Evolutionary conservation across 108 stramenopile species (phyloP), one percentile per base, ranked within the genome.

Genomic region (Pseudonitzschia pungens): DNA sequence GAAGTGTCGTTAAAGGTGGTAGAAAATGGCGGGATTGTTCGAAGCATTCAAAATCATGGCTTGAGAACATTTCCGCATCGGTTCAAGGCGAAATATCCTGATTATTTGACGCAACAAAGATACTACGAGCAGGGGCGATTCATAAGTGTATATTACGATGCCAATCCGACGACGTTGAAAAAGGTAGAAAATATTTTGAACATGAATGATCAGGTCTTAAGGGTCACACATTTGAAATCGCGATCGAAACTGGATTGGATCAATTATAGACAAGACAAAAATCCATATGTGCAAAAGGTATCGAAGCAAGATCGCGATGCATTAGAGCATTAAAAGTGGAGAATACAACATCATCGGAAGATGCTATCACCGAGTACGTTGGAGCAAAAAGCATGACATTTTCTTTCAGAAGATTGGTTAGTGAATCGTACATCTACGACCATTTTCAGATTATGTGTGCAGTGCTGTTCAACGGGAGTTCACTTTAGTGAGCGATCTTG

Each of bases 71-170:
- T 95, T 7, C 94, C 94, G 28, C 89, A 92, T 73, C 79, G 92
- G 10, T 92, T 93, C 74, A 85, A 90, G 63, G 88, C 94, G 60
- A 87, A 85, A 70, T 87, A 90, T 70, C 73, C 92, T 15, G 94
- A 95, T 65, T 70, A 43, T 59, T 70, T 73, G 29, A 79, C 85
- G 14, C 92, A 92, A 21, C 84, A 87, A 77, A 84, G 94, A 20
- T 93, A 92, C 74, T 92, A 86, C 68, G 81, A 92, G 69, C 84
- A 92, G 80, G 94, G 92, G 51, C 82, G 94, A 14, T 93, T 91
- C 77, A 77, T 95, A 45, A 84, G 83, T 20, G 72, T 95, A 0
- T 95, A 87, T 71, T 92, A 92, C 62, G 93, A 95, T 80, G 76
- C 88, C 63, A 92, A 83, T 74, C 93, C 93, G 0, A 28, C 28